These are phyloP conservation scores for Mycotypha africana DNA, from an alignment of 371 early-diverging fungal genomes.

Conservation along the genomic window DNA sequence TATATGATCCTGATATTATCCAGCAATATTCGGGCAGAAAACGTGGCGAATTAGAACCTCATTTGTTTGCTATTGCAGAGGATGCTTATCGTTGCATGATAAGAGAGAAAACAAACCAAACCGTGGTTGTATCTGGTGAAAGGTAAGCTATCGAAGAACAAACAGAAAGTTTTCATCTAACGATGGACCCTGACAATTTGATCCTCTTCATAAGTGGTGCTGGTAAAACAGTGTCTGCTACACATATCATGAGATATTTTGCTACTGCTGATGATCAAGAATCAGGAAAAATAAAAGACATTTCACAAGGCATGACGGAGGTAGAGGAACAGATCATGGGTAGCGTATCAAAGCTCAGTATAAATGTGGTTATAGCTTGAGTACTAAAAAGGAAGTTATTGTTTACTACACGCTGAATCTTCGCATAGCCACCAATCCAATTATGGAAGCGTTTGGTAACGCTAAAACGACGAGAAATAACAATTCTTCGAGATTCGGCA, in stretches of 20 bases:
- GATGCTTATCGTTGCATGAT: constrained; percentile 96
- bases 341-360: too few relatives aligned
- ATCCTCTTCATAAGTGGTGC: constrained; percentile 59
- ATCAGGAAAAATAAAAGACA: constrained; percentile 29
- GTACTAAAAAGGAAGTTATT: too few relatives aligned
- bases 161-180: too few relatives aligned
- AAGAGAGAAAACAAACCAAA: constrained; percentile 88
- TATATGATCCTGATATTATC: constrained; percentile 88
- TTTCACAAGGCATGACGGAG: constrained; percentile 60
- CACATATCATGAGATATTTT: constrained; percentile 98
- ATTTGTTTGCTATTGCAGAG: constrained; percentile 98
- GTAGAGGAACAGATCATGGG: constrained; percentile 80
- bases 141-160: constrained; percentile 43
- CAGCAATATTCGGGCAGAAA: constrained; percentile 90
- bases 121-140: constrained; percentile 98
- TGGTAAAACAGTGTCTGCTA: constrained; percentile 95
- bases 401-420: too few relatives aligned
- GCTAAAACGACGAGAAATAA: constrained; percentile 99
- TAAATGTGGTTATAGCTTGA: too few relatives aligned
- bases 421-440: constrained; percentile 87
- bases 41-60: constrained; percentile 95
- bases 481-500: constrained; percentile 98
- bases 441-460: constrained; percentile 99
- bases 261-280: constrained; percentile 82
- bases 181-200: too few relatives aligned